Conservation (phyloP, 768 basidiomycete genomes). For the Multifurca ochricompacta region DNA sequence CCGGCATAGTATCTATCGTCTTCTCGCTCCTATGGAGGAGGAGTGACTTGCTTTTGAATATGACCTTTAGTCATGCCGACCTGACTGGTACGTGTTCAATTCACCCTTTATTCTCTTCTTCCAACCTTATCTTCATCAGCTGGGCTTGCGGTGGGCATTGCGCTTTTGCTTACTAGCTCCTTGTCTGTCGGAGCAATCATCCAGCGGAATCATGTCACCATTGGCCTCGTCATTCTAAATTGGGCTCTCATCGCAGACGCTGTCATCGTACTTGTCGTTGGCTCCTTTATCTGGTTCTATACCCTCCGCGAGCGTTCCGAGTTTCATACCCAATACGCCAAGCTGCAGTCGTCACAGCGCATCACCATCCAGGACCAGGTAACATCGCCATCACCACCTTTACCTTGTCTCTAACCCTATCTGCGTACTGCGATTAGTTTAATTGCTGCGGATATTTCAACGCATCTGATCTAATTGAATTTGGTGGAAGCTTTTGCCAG, state of each 20-base stretch:
- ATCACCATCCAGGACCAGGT: constrained; percentile 69
- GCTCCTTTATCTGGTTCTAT: constrained; percentile 74
- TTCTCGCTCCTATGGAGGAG: constrained; percentile 67
- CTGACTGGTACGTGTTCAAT: constrained; percentile 44
- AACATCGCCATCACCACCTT: constrained; percentile 19
- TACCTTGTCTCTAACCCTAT: neutral
- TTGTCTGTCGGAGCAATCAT: constrained; percentile 66
- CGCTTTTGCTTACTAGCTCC: constrained; percentile 57
- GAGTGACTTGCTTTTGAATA: constrained; percentile 63
- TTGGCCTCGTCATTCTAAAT: constrained; percentile 69
- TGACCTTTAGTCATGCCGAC: constrained; percentile 52
- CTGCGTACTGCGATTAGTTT: constrained; percentile 37
- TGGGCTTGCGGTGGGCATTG: constrained; percentile 60
- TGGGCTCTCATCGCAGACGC: constrained; percentile 62
- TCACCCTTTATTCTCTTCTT: neutral
- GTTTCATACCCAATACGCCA: constrained; percentile 52
- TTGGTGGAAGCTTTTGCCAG: constrained; percentile 57
- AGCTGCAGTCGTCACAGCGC: constrained; percentile 38
- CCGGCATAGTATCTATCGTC: constrained; percentile 55
- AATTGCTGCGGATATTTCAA: constrained; percentile 79
- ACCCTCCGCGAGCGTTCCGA: constrained; percentile 65
- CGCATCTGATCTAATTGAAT: constrained; percentile 41
- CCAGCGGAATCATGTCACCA: constrained; percentile 59
- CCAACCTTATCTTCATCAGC: constrained; percentile 34
- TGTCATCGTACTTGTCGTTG: constrained; percentile 52